Base-by-base conservation (phyloP, 2,329 filamentous ascomycete genomes). In the Paracamarosporium sp. region DNA sequence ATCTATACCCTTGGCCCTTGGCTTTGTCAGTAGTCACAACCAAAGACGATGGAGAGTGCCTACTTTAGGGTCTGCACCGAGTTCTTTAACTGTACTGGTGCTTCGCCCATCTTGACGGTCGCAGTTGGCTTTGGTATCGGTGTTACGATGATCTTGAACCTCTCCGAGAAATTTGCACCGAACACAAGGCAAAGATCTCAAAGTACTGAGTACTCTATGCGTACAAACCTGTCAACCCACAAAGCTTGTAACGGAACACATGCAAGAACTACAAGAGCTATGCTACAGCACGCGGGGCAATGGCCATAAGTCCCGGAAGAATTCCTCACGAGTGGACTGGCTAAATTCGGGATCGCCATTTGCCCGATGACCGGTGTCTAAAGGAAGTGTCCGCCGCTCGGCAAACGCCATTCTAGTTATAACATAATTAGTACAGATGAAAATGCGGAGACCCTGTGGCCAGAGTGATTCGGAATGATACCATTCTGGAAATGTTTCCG, bases 1-100 rank as follows among this genome's bases (percentile, higher is more conserved):
- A 35, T 75, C 62, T 20, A 72, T 48, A 9, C 66, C 69, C 47
- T 60, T 72, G 2, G 71, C 60, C 24, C 70, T 71, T 25, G 24
- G 40, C 22, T 25, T 22, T 45, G 53, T 56, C 20, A 50, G 12
- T 31, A 17, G 22, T 25, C 11, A 20, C 25, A 12, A 11, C 40
- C 22, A 36, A 53, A 5, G 40, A 22, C 12, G 27, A 41, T 27
- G 15, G 8, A 15, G n/a, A 20, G 30, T 36, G 38, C 50, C 5
- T 53, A 53, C 50, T 28, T 45, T 24, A 45, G 38, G 30, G 33
- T 22, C 13, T 33, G 35, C 40, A 22, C 30, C 20, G 40, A 24
- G 28, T 36, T 22, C 12, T 15, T 30, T 7, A 36, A 17, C 13
- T 36, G 28, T 28, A 17, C 13, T 12, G 41, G 17, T 27, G 50